A percentile compares a stretch with the other conserved stretches of the same genome.
Evolutionary conservation across 2,329 filamentous ascomycete species (phyloP).

Genomic region (Trichophyton benhamiae): DNA sequence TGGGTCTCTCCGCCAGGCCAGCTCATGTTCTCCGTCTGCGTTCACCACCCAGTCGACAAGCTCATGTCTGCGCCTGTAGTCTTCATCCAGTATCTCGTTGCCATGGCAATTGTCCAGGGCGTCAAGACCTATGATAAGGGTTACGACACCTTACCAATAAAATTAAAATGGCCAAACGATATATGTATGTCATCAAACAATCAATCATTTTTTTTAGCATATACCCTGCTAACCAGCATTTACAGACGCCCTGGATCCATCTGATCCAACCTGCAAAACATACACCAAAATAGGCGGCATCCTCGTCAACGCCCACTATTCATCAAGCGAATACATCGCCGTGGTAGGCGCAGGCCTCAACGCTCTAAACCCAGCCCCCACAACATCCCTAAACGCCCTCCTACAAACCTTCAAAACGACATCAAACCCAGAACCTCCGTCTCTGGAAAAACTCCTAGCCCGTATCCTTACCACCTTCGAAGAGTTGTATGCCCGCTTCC

Average conservation of each 20-base stretch:
- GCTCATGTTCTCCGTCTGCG: conserved; percentile 75
- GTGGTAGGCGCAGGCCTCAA: conserved; percentile 83
- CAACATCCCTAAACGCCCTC: conserved; percentile 70
- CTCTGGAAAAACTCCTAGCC: conserved; percentile 69
- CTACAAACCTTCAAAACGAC: conserved; percentile 31
- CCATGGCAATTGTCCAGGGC: conserved; percentile 73
- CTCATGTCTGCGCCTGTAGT: conserved; percentile 65
- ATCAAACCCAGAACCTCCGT: conserved; percentile 42
- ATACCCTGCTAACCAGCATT: conserved; percentile 6
- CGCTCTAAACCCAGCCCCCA: conserved; percentile 68
- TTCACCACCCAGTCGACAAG: conserved; percentile 68
- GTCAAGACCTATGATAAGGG: conserved; percentile 66
- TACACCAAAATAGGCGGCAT: conserved; percentile 93
- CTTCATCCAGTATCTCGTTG: conserved; percentile 87
- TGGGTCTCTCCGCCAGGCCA: conserved; percentile 85
- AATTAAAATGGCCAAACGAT: conserved; percentile 96
- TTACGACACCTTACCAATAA: conserved; percentile 65
- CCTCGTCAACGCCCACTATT: conserved; percentile 77
- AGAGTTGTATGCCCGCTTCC: conserved; percentile 61
- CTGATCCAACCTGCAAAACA: conserved; percentile 33
- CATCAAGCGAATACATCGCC: conserved; percentile 63
- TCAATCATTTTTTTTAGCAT: not conserved
- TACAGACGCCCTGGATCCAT: conserved; percentile 54
- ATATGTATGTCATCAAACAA: conserved; percentile 49
- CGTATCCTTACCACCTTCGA: conserved; percentile 69